Conservation (phyloP, 2,329 filamentous ascomycete genomes). For the Chaetomiaceae sp. region DNA sequence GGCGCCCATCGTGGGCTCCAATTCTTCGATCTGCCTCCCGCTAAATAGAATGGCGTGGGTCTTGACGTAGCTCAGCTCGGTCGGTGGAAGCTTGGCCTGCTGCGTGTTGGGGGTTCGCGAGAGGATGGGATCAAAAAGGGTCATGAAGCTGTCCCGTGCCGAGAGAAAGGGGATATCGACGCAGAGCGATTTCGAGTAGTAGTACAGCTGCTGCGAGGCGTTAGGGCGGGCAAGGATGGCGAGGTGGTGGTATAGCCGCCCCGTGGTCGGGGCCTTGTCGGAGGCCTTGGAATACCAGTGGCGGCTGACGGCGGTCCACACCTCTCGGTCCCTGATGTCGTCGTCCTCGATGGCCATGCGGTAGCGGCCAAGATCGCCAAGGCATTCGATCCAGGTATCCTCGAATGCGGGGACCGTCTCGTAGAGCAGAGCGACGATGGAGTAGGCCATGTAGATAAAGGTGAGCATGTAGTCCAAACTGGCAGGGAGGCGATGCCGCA, state of each 20-base stretch:
- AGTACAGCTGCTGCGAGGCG: slow-evolving; percentile 65
- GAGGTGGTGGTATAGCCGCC: slow-evolving; percentile 81
- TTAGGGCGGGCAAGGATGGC: slow-evolving; percentile 72
- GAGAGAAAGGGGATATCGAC: slow-evolving; percentile 62
- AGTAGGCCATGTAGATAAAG: slow-evolving; percentile 85
- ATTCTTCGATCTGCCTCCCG: slow-evolving; percentile 41
- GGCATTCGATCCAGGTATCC: slow-evolving; percentile 89
- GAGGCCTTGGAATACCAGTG: slow-evolving; percentile 84
- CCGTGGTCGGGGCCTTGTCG: slow-evolving; percentile 68
- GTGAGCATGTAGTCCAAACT: slow-evolving; percentile 85
- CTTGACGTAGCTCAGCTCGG: slow-evolving; percentile 59
- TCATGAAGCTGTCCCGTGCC: slow-evolving; percentile 66
- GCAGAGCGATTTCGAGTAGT: slow-evolving; percentile 66
- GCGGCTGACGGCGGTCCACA: slow-evolving; percentile 74
- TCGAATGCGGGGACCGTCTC: slow-evolving; percentile 80
- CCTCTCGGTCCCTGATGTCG: slow-evolving; percentile 67
- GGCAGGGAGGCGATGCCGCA: slow-evolving; percentile 67
- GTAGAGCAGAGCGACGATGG: slow-evolving; percentile 80
- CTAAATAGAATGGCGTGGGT: slow-evolving; percentile 62
- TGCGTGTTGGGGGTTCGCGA: slow-evolving; percentile 25
- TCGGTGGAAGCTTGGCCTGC: slow-evolving; percentile 35
- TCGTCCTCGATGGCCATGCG: slow-evolving; percentile 89
- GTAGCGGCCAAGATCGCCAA: slow-evolving; percentile 77
- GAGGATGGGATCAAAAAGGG: slow-evolving; percentile 59
- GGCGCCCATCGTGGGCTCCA: slow-evolving; percentile 40